A percentile compares a stretch with the other conserved stretches of the same genome.
These are phyloP conservation scores for Sarcomyxa edulis DNA, from an alignment of 768 basidiomycete species.

Conservation along the genomic window DNA sequence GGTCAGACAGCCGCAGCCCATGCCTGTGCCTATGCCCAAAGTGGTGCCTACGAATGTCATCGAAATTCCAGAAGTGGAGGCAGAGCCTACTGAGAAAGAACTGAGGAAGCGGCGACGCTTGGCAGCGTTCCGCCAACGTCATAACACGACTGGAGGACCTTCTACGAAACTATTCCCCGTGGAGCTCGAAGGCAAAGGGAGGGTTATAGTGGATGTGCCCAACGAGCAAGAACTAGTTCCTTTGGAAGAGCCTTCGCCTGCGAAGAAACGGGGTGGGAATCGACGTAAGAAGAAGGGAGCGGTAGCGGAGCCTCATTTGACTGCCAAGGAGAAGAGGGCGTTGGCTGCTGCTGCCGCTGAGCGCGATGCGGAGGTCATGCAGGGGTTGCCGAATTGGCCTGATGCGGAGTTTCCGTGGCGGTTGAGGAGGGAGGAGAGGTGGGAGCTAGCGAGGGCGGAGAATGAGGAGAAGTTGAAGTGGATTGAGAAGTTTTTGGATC, in stretches of 20 bases:
- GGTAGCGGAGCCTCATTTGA: conserved; percentile 16
- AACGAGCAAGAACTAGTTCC: conserved; percentile 26
- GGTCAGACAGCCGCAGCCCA: conserved; percentile 51
- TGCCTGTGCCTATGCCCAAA: conserved; percentile 31
- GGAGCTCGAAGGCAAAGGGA: conserved; percentile 62
- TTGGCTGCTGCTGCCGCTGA: conserved; percentile 12
- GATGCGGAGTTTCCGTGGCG: conserved; percentile 79
- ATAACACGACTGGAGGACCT: conserved; percentile 21
- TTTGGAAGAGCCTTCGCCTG: conserved; percentile 23
- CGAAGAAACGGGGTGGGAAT: conserved; percentile 33
- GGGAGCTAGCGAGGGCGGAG: conserved; percentile 45
- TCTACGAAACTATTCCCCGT: conserved; percentile 52
- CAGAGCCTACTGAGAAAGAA: conserved; percentile 52
- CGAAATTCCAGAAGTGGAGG: conserved; percentile 33
- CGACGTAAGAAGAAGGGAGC: conserved; percentile 49
- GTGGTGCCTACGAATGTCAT: conserved; percentile 39
- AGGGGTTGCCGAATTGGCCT: conserved; percentile 63
- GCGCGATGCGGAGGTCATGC: too few species aligned
- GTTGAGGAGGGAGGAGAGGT: conserved; percentile 49
- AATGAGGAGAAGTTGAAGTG: conserved; percentile 55
- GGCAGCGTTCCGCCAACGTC: conserved; percentile 55
- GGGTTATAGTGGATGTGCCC: conserved; percentile 60
- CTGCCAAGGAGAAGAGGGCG: conserved; percentile 27
- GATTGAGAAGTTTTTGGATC: conserved; percentile 69
- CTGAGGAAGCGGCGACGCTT: conserved; percentile 62